phyloP scores from a whole-genome alignment of 164 flowering plant species.

The Tetracentron sinense region DNA sequence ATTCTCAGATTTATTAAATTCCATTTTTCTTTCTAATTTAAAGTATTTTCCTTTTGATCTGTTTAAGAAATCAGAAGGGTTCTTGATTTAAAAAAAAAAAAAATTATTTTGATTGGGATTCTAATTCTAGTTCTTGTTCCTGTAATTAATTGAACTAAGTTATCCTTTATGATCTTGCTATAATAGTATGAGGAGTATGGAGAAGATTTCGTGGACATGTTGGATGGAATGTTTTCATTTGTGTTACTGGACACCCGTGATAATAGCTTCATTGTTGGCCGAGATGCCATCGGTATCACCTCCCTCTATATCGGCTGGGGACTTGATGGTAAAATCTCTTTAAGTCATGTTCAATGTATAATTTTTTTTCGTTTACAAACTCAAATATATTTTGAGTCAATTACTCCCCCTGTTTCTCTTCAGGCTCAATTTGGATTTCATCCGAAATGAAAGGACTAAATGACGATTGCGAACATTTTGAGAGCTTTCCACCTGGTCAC shows the following conservation, averaged over 20 bases:
- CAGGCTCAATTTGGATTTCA: constrained; percentile 90
- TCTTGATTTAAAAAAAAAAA: too few relatives aligned
- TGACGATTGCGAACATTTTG: constrained; percentile 91
- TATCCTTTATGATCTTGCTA: background rate
- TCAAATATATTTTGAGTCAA: background rate
- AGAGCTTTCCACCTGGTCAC: constrained; percentile 87
- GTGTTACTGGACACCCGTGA: constrained; percentile 85
- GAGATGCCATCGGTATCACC: constrained; percentile 92
- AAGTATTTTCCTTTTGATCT: too few relatives aligned
- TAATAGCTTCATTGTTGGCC: constrained; percentile 82
- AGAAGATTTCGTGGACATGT: constrained; percentile 79
- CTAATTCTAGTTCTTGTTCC: too few relatives aligned
- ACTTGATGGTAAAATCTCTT: constrained; percentile 66
- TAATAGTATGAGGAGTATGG: constrained; percentile 83
- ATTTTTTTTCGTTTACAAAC: background rate
- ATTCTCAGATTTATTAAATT: too few relatives aligned
- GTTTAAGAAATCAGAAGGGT: too few relatives aligned
- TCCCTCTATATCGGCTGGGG: constrained; percentile 97
- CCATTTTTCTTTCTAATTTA: too few relatives aligned
- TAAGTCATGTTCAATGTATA: background rate
- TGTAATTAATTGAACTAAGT: too few relatives aligned
- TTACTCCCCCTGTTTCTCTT: constrained; percentile 1
- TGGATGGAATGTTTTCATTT: constrained; percentile 95
- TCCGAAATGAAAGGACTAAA: constrained; percentile 84
- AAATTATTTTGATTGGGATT: too few relatives aligned